Evolutionary conservation across 192 early-diverging fungal genomes (phyloP), one percentile per base, ranked within the genome.

Genomic region (Globomyces pollinis-pini): DNA sequence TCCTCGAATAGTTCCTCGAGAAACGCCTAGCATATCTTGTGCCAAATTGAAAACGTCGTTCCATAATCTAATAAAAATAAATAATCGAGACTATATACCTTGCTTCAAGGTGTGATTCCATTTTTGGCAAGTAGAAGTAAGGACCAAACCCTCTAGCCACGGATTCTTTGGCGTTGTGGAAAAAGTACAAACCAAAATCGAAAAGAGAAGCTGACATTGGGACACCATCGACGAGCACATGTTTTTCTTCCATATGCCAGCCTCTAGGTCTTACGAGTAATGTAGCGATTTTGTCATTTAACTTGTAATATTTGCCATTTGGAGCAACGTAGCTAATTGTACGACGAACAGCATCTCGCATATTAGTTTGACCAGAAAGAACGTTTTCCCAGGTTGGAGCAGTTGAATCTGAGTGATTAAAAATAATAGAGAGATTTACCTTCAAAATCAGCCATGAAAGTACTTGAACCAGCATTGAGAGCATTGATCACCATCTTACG

Each of bases 401-500:
- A 76, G 88, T 94, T 20, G 95, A 98, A 77, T 98, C 95, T n/a
- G n/a, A n/a, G n/a, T n/a, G n/a, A n/a, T n/a, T n/a, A 86, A 15
- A 44, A 33, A 16, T 18, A 23, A 34, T 62, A 23, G 66, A 69
- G 41, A 3, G 60, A 65, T n/a, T n/a, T n/a, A n/a, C n/a, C n/a
- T 67, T 98, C 95, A 69, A 98, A 94, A 73, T 98, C 95, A 30
- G 95, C 95, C 95, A 98, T 98, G 72, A 90, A 98, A 30, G 93
- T 95, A 57, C 76, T 74, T 29, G 95, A 88, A 2, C 89, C 93
- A 23, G 90, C 89, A 79, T 95, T 98, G 64, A 98, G 83, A 38
- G 95, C 95, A 63, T 98, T 98, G 76, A 98, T 98, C 66, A 98
- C 93, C 95, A 98, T 98, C 76, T 98, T 98, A 68, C 94, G 86